Percentiles rank a stretch among this genome's conserved stretches.
phyloP scores from a whole-genome alignment of 768 basidiomycete species.

The Baorangia bicolor region DNA sequence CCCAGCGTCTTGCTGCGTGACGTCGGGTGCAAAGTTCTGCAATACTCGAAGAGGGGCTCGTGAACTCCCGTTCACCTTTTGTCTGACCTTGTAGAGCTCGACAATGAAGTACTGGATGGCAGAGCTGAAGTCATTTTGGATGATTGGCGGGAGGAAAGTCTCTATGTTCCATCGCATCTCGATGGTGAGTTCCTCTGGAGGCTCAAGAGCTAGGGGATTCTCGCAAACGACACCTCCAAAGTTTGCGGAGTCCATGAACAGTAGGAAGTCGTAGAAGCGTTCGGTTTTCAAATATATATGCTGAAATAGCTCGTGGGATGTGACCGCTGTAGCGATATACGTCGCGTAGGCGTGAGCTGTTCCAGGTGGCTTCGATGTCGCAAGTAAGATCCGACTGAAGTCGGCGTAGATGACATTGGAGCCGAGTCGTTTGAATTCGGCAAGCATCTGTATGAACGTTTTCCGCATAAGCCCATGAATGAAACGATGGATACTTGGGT shows the following conservation, averaged over 20 bases:
- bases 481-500: constrained; percentile 90
- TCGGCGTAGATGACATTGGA: constrained; percentile 93
- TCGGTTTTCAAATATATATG: constrained; percentile 85
- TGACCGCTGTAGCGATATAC: constrained; percentile 92
- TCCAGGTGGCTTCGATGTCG: constrained; percentile 94
- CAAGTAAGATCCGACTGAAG: constrained; percentile 84
- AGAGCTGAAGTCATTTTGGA: constrained; percentile 74
- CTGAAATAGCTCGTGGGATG: constrained; percentile 92
- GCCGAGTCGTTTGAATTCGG: constrained; percentile 94
- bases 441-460: constrained; percentile 93
- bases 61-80: constrained; percentile 54
- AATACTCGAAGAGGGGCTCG: constrained; percentile 74
- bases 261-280: constrained; percentile 88
- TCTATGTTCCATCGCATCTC: constrained; percentile 94
- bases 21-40: constrained; percentile 62
- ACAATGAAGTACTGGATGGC: constrained; percentile 81
- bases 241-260: constrained; percentile 97
- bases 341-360: constrained; percentile 95
- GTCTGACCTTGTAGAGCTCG: constrained; percentile 75
- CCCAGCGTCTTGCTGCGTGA: constrained; percentile 61
- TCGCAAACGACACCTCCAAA: constrained; percentile 87
- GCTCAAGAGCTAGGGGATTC: constrained; percentile 66
- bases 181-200: constrained; percentile 65
- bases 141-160: constrained; percentile 78
- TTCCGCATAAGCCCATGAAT: constrained; percentile 96